Percentiles rank a stretch among this genome's conserved stretches.
These are phyloP conservation scores for Theobroma cacao DNA, from an alignment of 345 rosid genomes.

Conservation along the genomic window DNA sequence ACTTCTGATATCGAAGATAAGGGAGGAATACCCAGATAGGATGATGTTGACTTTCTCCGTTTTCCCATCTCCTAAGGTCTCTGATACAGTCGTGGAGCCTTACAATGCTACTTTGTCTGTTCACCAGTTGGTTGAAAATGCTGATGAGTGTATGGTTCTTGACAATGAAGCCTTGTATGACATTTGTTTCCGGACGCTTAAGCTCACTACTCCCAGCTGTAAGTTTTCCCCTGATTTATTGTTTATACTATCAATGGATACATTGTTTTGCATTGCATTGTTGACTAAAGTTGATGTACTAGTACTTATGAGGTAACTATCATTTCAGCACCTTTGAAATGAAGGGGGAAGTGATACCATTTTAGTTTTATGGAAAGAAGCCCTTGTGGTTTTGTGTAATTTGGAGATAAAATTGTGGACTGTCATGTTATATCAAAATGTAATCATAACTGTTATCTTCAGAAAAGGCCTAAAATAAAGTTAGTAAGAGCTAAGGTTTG, in stretches of 20 bases:
- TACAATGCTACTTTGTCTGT: constrained; percentile 25
- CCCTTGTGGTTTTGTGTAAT: background rate
- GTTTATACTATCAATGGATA: too few relatives aligned
- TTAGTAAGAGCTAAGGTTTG: background rate
- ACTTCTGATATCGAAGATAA: constrained; percentile 16
- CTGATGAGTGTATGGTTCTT: constrained; percentile 33
- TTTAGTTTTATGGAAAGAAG: background rate
- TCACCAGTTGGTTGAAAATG: constrained; percentile 28
- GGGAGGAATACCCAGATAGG: constrained; percentile 22
- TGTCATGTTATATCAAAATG: background rate
- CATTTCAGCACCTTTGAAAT: background rate
- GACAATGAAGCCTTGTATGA: constrained; percentile 39
- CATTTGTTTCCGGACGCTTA: constrained; percentile 38
- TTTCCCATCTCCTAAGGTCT: constrained; percentile 22
- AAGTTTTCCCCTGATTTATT: constrained; percentile 7
- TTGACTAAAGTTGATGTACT: background rate
- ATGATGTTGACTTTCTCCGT: constrained; percentile 22
- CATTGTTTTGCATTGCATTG: background rate
- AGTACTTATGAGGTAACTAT: background rate
- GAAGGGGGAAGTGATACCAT: too few relatives aligned
- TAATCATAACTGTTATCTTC: background rate
- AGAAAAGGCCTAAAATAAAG: background rate
- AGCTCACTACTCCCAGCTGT: constrained; percentile 43
- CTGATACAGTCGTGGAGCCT: constrained; percentile 21
- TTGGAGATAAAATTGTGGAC: background rate